phyloP scores from a whole-genome alignment of 371 early-diverging fungal genomes.

The Mortierella sp. region DNA sequence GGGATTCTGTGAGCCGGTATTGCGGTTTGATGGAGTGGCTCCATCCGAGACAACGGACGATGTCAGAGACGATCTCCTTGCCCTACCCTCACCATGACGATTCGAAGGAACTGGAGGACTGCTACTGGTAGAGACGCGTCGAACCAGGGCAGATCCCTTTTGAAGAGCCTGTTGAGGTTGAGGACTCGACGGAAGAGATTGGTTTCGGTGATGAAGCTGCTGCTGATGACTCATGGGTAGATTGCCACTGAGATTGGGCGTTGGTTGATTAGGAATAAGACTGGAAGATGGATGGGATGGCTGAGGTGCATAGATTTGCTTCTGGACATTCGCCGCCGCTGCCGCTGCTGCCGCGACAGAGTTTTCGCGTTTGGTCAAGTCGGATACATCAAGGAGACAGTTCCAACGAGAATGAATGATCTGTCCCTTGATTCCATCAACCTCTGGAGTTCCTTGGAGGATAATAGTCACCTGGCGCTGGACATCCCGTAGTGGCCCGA shows the following conservation, averaged over 20 bases:
- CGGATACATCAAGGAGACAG: constrained; percentile 69
- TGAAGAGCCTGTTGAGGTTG: constrained; percentile 45
- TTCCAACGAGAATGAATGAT: constrained; percentile 74
- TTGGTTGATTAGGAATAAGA: constrained; percentile 23
- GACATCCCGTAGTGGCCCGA: constrained; percentile 25
- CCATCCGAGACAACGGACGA: constrained; percentile 27
- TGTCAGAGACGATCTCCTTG: constrained; percentile 19
- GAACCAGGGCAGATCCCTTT: constrained; percentile 20
- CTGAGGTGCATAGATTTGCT: constrained; percentile 40
- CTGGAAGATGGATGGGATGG: constrained; percentile 37
- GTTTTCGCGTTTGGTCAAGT: constrained; percentile 63
- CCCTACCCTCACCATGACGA: constrained; percentile 23
- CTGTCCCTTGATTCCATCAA: constrained; percentile 61
- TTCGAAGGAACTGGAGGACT: constrained; percentile 12
- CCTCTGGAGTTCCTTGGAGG: constrained; percentile 63
- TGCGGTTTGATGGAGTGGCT: constrained; percentile 14
- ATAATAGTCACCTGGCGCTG: constrained; percentile 70
- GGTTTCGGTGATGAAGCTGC: constrained; percentile 41
- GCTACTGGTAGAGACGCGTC: constrained; percentile 29
- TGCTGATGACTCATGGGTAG: constrained; percentile 15
- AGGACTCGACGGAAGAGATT: constrained; percentile 45
- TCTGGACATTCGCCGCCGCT: constrained; percentile 12
- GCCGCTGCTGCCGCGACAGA: constrained; percentile 21
- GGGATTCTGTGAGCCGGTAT: constrained; percentile 9
- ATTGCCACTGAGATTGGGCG: constrained; percentile 17